Evolutionary conservation across 129 eudicot species (phyloP), one percentile per base, ranked within the genome.

Genomic region (Erigeron canadensis): DNA sequence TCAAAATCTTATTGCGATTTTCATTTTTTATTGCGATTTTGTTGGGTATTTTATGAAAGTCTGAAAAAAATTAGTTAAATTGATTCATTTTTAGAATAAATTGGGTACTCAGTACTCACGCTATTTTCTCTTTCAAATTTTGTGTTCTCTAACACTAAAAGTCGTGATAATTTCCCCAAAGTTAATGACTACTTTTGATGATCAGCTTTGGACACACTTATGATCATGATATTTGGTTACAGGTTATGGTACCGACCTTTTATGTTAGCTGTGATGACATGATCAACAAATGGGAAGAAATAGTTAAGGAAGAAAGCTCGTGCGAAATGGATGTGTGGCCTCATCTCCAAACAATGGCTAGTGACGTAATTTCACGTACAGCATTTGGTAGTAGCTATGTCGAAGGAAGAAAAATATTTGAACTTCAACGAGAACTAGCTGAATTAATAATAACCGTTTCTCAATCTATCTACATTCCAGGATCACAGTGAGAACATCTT

Each of bases 361-460:
- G 65, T 41, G 79, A 75, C 8, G 79, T 75, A 21, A 75, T 63
- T n/a, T 75, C 79, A 5, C 79, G 79, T 16, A 54, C 79, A 12
- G 73, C 73, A 0, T 75, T 75, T 65, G 72, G 79, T 11, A 75
- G 79, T 15, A 75, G 79, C 58, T 63, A 65, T 65, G 79, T 17
- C 16, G 79, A 65, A 65, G 79, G 79, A 53, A 65, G 72, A 53
- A 53, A 44, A 65, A 75, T 75, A 75, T 75, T 75, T 65, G 73
- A 75, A 65, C 79, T 65, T 75, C 79, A 75, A 54, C 23, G 10
- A 13, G 79, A 75, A 54, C 79, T 50, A 54, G 79, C 57, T 16
- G 50, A 65, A 23, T 37, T 75, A 40, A 28, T 63, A 21, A 9
- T 75, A 13, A 23, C 37, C 40, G 56, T 66, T 0, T 18, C 56